Conservation (phyloP, 768 basidiomycete species). For the Candolleomyces eurysporus region DNA sequence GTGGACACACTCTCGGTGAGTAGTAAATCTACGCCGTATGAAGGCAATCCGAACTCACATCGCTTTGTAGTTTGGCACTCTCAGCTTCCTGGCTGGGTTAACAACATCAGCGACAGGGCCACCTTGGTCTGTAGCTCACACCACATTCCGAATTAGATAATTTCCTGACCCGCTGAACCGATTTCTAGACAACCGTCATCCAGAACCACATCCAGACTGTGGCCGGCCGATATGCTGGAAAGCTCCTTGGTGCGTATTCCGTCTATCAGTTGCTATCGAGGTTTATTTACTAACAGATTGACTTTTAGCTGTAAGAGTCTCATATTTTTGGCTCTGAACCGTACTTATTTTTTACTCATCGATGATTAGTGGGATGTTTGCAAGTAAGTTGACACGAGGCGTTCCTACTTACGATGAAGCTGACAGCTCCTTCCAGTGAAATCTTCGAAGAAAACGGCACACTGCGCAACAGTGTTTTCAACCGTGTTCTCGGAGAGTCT, state of each 20-base stretch:
- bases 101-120: slow-evolving; percentile 21
- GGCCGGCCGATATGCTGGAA: slow-evolving; percentile 35
- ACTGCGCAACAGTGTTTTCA: slow-evolving; percentile 35
- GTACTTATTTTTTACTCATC: background rate
- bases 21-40: background rate
- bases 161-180: background rate
- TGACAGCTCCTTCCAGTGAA: slow-evolving; percentile 27
- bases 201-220: slow-evolving; percentile 37
- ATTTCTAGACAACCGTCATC: slow-evolving; percentile 25
- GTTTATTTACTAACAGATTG: too few relatives aligned
- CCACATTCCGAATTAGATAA: background rate
- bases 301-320: background rate
- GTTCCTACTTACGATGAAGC: slow-evolving; percentile 11
- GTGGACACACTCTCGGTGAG: slow-evolving; percentile 37
- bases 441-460: slow-evolving; percentile 43
- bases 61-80: slow-evolving; percentile 20
- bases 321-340: background rate
- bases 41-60: background rate
- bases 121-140: slow-evolving; percentile 18
- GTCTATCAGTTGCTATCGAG: background rate
- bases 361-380: slow-evolving; percentile 26
- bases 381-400: slow-evolving; percentile 21
- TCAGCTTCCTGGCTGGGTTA: slow-evolving; percentile 33
- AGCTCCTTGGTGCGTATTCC: slow-evolving; percentile 24
- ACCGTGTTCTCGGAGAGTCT: slow-evolving; percentile 34